These are phyloP conservation scores for Fraxinus floribunda DNA, from an alignment of 305 asterid genomes.

Conservation along the genomic window DNA sequence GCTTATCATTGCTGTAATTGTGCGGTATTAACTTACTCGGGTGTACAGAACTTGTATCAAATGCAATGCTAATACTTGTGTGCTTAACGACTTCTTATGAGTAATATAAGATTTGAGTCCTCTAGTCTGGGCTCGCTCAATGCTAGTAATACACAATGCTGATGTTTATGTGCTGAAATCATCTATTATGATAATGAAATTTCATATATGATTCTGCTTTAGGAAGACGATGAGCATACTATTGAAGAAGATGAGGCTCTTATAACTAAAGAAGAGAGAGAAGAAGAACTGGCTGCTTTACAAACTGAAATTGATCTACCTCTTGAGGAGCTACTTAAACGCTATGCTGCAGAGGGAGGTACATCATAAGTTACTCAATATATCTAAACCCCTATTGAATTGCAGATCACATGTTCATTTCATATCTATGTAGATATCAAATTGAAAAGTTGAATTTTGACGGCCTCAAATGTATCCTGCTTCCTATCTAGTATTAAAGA, in stretches of 20 bases:
- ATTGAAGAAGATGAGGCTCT: constrained; percentile 94
- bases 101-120: constrained; percentile 16
- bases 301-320: constrained; percentile 85
- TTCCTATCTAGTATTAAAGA: background rate
- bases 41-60: background rate
- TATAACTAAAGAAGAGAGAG: constrained; percentile 93
- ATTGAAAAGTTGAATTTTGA: constrained; percentile 18
- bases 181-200: constrained; percentile 3
- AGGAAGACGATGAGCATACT: constrained; percentile 99
- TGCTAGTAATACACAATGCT: constrained; percentile 9
- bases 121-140: constrained; percentile 17
- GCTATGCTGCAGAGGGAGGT: constrained; percentile 66
- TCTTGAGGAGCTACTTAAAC: constrained; percentile 80
- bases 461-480: background rate
- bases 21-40: background rate
- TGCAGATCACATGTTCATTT: background rate
- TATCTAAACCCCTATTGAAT: constrained; percentile 1
- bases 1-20: background rate
- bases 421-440: constrained; percentile 13
- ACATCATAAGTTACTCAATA: constrained; percentile 16
- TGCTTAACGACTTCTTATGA: constrained; percentile 4
- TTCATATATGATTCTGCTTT: constrained; percentile 37
- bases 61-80: background rate
- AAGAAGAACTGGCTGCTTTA: constrained; percentile 83
- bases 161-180: background rate